phyloP scores from a whole-genome alignment of 192 early-diverging fungal genomes.

The Coemansia sp. region DNA sequence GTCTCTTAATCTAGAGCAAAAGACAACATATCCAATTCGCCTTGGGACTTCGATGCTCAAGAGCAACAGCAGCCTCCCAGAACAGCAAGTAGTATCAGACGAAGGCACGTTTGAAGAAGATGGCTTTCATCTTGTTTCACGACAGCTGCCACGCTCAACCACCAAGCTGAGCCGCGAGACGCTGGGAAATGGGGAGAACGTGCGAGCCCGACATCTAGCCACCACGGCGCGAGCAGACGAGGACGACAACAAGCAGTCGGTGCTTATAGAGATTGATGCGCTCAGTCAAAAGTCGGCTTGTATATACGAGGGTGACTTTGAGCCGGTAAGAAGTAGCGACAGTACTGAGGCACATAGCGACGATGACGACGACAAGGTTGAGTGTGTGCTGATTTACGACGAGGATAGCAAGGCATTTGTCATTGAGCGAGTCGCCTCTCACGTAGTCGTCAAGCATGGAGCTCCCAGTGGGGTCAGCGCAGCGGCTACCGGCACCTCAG shows the following conservation, averaged over 20 bases:
- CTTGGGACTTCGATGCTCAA: constrained; percentile 22
- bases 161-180: constrained; percentile 46
- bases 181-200: constrained; percentile 24
- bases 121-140: constrained; percentile 38
- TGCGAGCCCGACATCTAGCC: constrained; percentile 22
- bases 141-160: constrained; percentile 42
- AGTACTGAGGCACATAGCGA: not conserved
- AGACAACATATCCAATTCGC: constrained; percentile 30
- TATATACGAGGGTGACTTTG: constrained; percentile 48
- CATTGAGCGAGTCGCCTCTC: constrained; percentile 30
- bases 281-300: constrained; percentile 32
- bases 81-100: not conserved
- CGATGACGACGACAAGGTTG: constrained; percentile 18
- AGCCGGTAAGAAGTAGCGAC: not conserved
- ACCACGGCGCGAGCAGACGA: not conserved
- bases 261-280: constrained; percentile 34
- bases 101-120: constrained; percentile 8
- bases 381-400: constrained; percentile 47
- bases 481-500: not conserved
- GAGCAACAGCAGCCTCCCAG: not conserved
- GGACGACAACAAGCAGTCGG: not conserved
- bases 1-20: constrained; percentile 49
- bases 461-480: constrained; percentile 5
- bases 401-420: constrained; percentile 39
- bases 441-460: constrained; percentile 14